phyloP scores from a whole-genome alignment of 805 yeast species.

The Zygotorulaspora danielsina region DNA sequence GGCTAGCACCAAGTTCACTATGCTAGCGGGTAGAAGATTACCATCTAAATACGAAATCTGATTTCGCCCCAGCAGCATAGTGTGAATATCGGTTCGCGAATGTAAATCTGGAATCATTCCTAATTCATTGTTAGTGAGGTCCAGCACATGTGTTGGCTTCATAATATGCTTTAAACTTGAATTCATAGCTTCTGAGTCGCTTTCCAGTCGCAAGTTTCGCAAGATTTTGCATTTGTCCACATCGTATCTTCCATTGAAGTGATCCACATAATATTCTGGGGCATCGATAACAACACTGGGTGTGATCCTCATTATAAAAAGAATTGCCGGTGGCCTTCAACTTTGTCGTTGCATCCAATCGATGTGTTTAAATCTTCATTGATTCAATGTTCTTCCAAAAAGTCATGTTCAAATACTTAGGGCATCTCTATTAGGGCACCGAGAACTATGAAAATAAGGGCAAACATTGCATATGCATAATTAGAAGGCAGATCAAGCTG shows the following conservation, averaged over 20 bases:
- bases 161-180: slow-evolving; percentile 40
- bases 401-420: neutral
- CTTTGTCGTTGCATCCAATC: too few relatives aligned
- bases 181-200: slow-evolving; percentile 41
- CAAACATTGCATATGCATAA: slow-evolving; percentile 1
- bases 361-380: too few relatives aligned
- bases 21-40: slow-evolving; percentile 26
- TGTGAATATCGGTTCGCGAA: slow-evolving; percentile 40
- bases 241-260: slow-evolving; percentile 34
- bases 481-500: neutral
- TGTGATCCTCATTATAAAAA: slow-evolving; percentile 49
- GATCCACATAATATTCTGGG: slow-evolving; percentile 42
- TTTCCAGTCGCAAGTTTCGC: slow-evolving; percentile 38
- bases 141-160: slow-evolving; percentile 54
- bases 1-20: slow-evolving; percentile 50
- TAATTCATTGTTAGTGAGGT: slow-evolving; percentile 73
- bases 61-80: slow-evolving; percentile 62
- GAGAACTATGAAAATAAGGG: neutral
- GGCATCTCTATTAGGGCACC: slow-evolving; percentile 2
- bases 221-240: slow-evolving; percentile 29
- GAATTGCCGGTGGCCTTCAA: too few relatives aligned
- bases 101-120: slow-evolving; percentile 47
- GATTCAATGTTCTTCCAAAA: too few relatives aligned
- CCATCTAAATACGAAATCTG: slow-evolving; percentile 43
- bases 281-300: slow-evolving; percentile 47